A percentile compares a stretch with the other conserved stretches of the same genome.
These are phyloP conservation scores for Rossbeevera mucosa DNA, from an alignment of 768 basidiomycete genomes.

Conservation along the genomic window DNA sequence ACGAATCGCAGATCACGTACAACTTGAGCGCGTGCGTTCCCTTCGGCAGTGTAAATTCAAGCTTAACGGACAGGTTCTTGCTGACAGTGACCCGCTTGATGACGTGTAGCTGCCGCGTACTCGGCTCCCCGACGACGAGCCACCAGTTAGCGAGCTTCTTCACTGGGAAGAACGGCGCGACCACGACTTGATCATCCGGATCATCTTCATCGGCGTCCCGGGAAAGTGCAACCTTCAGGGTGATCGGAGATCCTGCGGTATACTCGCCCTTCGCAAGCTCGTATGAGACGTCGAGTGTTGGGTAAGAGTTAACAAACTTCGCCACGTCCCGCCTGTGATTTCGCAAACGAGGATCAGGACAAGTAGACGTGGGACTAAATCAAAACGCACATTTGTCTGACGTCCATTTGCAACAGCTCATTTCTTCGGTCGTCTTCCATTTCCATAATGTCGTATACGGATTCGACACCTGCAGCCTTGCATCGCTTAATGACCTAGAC, in stretches of 20 bases:
- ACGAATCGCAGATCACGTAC: constrained; percentile 91
- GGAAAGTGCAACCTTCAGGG: constrained; percentile 71
- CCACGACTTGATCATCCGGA: constrained; percentile 70
- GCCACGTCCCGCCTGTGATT: constrained; percentile 82
- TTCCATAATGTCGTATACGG: constrained; percentile 97
- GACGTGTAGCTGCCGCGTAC: constrained; percentile 74
- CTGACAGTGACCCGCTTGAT: constrained; percentile 82
- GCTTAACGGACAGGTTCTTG: constrained; percentile 68
- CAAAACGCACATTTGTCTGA: constrained; percentile 72
- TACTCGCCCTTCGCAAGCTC: constrained; percentile 86
- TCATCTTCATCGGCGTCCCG: constrained; percentile 79
- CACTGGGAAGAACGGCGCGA: constrained; percentile 91
- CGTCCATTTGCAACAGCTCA: constrained; percentile 77
- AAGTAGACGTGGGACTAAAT: not conserved
- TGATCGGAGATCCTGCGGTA: constrained; percentile 80
- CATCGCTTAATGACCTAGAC: constrained; percentile 76
- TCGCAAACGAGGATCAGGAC: not conserved
- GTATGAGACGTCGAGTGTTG: constrained; percentile 87
- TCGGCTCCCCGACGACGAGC: constrained; percentile 88
- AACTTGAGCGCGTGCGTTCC: constrained; percentile 80
- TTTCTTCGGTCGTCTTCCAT: constrained; percentile 91
- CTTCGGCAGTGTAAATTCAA: constrained; percentile 85
- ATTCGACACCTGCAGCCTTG: constrained; percentile 74
- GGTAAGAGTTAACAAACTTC: constrained; percentile 93
- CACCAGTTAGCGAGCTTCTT: constrained; percentile 97